These are phyloP conservation scores for Oryza punctata DNA, from an alignment of 176 grass and related monocot genomes.

Conservation along the genomic window DNA sequence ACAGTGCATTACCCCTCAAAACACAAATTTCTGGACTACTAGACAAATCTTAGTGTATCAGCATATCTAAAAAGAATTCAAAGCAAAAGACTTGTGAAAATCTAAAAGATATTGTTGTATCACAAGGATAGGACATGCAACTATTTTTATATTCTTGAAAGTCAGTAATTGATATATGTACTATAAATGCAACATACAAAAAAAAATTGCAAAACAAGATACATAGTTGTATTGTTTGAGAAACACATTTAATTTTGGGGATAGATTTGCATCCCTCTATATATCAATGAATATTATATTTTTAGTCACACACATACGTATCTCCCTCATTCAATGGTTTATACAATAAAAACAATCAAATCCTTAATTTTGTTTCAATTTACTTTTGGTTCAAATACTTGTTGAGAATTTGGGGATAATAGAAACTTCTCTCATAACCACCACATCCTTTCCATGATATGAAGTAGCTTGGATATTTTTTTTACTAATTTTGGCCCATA, in stretches of 20 bases:
- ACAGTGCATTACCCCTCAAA: neutral
- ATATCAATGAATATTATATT: neutral
- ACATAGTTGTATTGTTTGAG: neutral
- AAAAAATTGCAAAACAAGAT: neutral
- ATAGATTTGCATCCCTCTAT: neutral
- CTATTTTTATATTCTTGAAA: neutral
- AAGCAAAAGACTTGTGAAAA: neutral
- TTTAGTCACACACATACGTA: neutral
- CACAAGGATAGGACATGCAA: neutral
- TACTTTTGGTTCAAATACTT: neutral
- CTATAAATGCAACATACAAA: slow-evolving; percentile 25
- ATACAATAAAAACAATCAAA: neutral
- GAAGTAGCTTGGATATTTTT: neutral
- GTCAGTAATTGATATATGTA: slow-evolving; percentile 1
- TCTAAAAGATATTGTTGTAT: neutral
- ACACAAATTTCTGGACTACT: neutral
- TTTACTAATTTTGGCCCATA: neutral
- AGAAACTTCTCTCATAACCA: neutral
- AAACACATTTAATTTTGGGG: slow-evolving; percentile 24
- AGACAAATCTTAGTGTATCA: neutral
- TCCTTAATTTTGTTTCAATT: neutral
- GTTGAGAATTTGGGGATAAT: neutral
- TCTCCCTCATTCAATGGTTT: neutral
- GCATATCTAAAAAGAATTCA: neutral
- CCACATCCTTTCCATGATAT: neutral